These are phyloP conservation scores for Myochromella boudieri DNA, from an alignment of 768 basidiomycete genomes.

Conservation along the genomic window DNA sequence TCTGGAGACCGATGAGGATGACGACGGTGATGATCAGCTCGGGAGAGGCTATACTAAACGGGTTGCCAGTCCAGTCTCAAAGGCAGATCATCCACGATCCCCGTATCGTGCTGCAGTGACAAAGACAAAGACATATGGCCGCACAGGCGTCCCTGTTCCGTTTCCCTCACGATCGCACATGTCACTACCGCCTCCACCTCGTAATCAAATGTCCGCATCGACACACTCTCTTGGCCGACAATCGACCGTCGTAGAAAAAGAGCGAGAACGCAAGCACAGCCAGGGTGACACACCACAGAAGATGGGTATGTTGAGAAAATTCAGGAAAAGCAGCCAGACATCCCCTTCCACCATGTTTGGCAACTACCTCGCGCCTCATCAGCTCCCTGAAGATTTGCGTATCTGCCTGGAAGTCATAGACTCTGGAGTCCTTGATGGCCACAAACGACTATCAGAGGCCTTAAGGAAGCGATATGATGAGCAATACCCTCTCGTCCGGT, in stretches of 20 bases:
- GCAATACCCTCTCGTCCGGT: slow-evolving; percentile 91
- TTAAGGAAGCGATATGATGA: slow-evolving; percentile 91
- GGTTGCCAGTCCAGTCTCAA: slow-evolving; percentile 32
- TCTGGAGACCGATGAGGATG: slow-evolving; percentile 66
- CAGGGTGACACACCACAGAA: slow-evolving; percentile 40
- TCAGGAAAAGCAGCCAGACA: slow-evolving; percentile 67
- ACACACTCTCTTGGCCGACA: slow-evolving; percentile 78
- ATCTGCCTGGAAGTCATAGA: slow-evolving; percentile 86
- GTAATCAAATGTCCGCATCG: slow-evolving; percentile 54
- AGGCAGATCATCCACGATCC: slow-evolving; percentile 72
- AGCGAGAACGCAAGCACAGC: slow-evolving; percentile 53
- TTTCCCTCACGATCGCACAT: slow-evolving; percentile 82
- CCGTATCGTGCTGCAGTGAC: slow-evolving; percentile 62
- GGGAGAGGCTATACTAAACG: slow-evolving; percentile 40
- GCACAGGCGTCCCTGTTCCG: slow-evolving; percentile 51
- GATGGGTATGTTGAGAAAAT: slow-evolving; percentile 62
- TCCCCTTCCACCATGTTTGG: slow-evolving; percentile 45
- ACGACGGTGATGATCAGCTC: slow-evolving; percentile 57
- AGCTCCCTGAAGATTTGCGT: slow-evolving; percentile 84
- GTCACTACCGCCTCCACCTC: slow-evolving; percentile 69
- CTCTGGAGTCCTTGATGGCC: slow-evolving; percentile 85
- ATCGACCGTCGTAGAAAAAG: slow-evolving; percentile 49
- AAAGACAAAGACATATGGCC: slow-evolving; percentile 39
- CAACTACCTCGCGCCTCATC: slow-evolving; percentile 67
- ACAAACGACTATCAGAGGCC: slow-evolving; percentile 80